Conservation (phyloP, 2,329 filamentous ascomycete genomes). For the Neonectria magnoliae region DNA sequence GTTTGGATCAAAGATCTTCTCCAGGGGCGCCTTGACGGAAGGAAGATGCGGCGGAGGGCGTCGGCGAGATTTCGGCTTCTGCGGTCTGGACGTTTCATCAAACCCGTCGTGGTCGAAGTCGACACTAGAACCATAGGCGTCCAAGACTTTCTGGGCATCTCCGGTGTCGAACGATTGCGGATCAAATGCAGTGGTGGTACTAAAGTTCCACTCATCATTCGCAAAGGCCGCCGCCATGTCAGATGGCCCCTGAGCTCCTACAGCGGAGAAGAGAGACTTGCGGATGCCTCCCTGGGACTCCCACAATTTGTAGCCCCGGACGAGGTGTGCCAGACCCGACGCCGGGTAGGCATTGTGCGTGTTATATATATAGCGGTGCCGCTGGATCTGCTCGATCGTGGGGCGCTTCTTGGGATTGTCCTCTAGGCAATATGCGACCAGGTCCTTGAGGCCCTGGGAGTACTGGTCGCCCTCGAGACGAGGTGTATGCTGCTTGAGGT, state of each 20-base stretch:
- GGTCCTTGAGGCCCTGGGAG: conserved; percentile 72
- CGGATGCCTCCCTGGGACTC: conserved; percentile 78
- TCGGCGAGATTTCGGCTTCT: conserved; percentile 63
- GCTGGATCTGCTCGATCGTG: conserved; percentile 73
- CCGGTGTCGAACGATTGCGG: conserved; percentile 63
- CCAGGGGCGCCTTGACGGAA: conserved; percentile 66
- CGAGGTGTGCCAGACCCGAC: conserved; percentile 69
- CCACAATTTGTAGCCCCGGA: conserved; percentile 79
- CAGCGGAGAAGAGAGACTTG: conserved; percentile 69
- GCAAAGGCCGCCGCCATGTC: conserved; percentile 57
- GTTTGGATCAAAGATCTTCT: conserved; percentile 74
- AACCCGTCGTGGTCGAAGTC: conserved; percentile 60
- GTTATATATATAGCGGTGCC: conserved; percentile 74
- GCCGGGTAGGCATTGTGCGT: conserved; percentile 72
- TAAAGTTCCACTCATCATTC: conserved; percentile 75
- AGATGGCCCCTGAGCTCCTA: conserved; percentile 65
- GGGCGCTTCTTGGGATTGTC: conserved; percentile 75
- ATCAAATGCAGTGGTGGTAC: conserved; percentile 72
- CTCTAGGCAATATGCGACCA: conserved; percentile 78
- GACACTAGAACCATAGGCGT: conserved; percentile 68
- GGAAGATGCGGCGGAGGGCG: conserved; percentile 68
- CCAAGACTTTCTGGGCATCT: conserved; percentile 67
- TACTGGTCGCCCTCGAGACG: conserved; percentile 77
- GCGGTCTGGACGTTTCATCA: conserved; percentile 62
- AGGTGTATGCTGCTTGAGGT: conserved; percentile 70